Evolutionary conservation across 2,329 filamentous ascomycete genomes (phyloP), one percentile per base, ranked within the genome.

Genomic region (Cercospora sesami): DNA sequence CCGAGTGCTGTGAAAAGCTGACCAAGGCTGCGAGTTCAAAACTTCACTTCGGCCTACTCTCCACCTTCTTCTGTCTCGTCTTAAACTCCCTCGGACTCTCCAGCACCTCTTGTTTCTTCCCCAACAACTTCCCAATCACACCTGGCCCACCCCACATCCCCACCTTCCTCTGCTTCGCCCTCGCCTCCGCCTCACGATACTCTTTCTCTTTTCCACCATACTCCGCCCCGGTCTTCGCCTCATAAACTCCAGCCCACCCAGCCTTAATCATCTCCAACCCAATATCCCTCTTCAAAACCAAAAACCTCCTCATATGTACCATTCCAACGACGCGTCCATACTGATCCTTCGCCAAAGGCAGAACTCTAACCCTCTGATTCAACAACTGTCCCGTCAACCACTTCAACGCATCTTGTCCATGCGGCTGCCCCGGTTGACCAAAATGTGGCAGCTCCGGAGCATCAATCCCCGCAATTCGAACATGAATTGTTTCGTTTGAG

Each of bases 371-470:
- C 65, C 90, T 89, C 36, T 87, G 88, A 68, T 90, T 85, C 23
- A 88, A 81, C 9, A 98, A 83, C 78, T 93, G 92, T 5, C 81
- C 81, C 16, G 86, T 88, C n/a, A 99, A 86, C 89, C 92, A 98
- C 18, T 87, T 81, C 63, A 94, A 83, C 7, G 95, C 93, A 79
- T 98, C 94, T 68, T 87, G 84, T 3, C 92, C 86, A 78, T 89
- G 93, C 0, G 94, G 94, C 80, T 99, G 95, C 9, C 90, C 91
- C 28, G 92, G 90, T 61, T 89, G 87, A 64, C 96, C 96, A 80
- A 97, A 99, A 80, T 99, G 95, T 8, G 94, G 90, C 65, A 91
- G 84, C 81, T 99, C 95, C 1, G 95, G 95, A 10, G 96, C 95
- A 79, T 99, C 95, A 64, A 99, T 83, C 60, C 95, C 95, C 16